phyloP scores from a whole-genome alignment of 495 filamentous ascomycete species.

The Tetracladium setigerum region DNA sequence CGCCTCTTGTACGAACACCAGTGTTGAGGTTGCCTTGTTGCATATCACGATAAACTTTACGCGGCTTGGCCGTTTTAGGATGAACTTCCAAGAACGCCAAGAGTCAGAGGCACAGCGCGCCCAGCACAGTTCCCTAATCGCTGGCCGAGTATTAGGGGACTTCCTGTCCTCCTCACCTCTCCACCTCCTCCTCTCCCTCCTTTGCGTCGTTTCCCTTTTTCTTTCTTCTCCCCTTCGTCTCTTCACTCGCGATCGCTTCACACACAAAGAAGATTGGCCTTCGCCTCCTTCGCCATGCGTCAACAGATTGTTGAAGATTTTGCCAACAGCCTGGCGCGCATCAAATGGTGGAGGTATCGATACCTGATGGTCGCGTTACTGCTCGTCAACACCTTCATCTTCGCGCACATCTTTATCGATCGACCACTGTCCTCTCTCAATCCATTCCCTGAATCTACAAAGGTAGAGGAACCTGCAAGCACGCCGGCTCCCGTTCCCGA shows the following conservation, averaged over 20 bases:
- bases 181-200: neutral
- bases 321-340: conserved; percentile 8
- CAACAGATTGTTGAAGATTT: neutral
- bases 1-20: too few relatives aligned
- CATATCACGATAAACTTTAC: too few relatives aligned
- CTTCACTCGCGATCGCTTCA: neutral
- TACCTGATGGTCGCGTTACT: conserved; percentile 7
- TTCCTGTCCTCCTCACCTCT: neutral
- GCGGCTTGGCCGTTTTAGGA: too few relatives aligned
- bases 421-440: conserved; percentile 1
- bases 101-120: too few relatives aligned
- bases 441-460: conserved; percentile 1
- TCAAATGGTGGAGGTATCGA: conserved; percentile 15
- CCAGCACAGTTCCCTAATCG: too few relatives aligned
- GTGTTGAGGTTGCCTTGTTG: too few relatives aligned
- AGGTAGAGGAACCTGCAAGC: too few relatives aligned
- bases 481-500: neutral
- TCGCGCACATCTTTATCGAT: conserved; percentile 15
- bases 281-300: too few relatives aligned
- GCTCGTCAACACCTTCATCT: conserved; percentile 12
- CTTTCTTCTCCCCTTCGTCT: neutral
- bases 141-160: too few relatives aligned
- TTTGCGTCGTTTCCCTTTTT: neutral
- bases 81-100: too few relatives aligned
- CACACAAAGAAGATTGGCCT: neutral